Conservation (phyloP, 2,329 filamentous ascomycete genomes). For the Fusarium coffeatum region DNA sequence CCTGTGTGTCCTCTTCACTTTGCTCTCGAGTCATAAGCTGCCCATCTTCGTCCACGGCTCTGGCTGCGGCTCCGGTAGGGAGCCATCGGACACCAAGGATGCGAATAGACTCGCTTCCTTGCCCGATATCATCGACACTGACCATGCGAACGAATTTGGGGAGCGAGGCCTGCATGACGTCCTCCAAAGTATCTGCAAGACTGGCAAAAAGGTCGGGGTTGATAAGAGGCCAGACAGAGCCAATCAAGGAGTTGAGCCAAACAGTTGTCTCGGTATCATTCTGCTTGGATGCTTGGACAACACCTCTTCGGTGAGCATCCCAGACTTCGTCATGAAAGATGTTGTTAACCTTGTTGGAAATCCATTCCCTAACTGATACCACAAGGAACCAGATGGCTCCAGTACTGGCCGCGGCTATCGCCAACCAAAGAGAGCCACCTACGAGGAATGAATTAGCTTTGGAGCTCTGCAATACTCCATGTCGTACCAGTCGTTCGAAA, state of each 20-base stretch:
- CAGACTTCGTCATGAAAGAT: conserved; percentile 77
- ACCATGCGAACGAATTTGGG: conserved; percentile 79
- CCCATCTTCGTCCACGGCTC: conserved; percentile 69
- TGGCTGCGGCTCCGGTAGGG: conserved; percentile 74
- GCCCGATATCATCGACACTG: conserved; percentile 79
- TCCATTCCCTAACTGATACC: conserved; percentile 67
- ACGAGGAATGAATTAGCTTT: conserved; percentile 34
- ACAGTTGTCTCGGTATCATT: conserved; percentile 71
- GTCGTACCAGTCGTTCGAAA: conserved; percentile 38
- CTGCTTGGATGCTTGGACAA: conserved; percentile 55
- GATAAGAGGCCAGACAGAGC: conserved; percentile 77
- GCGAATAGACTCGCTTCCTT: conserved; percentile 77
- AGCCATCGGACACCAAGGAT: conserved; percentile 79
- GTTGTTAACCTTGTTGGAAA: conserved; percentile 68
- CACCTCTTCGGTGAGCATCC: conserved; percentile 70
- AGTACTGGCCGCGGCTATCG: conserved; percentile 44
- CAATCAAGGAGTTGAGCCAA: conserved; percentile 77
- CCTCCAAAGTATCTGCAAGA: conserved; percentile 77
- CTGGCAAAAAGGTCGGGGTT: conserved; percentile 80
- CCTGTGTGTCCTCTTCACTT: conserved; percentile 49
- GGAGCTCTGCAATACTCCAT: conserved; percentile 11
- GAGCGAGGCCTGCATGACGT: conserved; percentile 82
- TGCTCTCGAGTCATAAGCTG: conserved; percentile 59
- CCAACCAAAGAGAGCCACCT: conserved; percentile 42
- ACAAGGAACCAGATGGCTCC: conserved; percentile 52